Base-by-base conservation (phyloP, 2,329 filamentous ascomycete species). In the Teratosphaeria gauchensis region DNA sequence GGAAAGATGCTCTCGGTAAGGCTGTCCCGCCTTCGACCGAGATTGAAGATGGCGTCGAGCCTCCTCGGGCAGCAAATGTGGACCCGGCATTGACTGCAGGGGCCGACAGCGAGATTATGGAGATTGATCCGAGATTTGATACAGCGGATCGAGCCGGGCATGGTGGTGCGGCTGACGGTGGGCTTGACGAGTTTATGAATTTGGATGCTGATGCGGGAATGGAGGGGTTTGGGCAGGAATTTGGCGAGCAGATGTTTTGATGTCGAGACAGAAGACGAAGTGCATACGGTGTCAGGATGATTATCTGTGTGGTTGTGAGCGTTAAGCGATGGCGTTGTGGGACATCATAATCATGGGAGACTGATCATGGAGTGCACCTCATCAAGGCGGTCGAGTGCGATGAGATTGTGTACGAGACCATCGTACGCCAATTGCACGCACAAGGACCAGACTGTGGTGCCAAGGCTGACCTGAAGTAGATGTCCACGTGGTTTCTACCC, bases 181-280 rank as follows among this genome's bases (percentile, higher is more conserved):
- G 61, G 9, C 56, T 74, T 42, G 74, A 76, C 53, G 75, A 77
- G 21, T 76, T 76, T 28, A 74, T 77, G 73, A 72, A 77, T 57
- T 66, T 76, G 12, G 74, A 76, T 38, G 70, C 69, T 5, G 63
- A 68, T 5, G 65, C 51, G 9, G 24, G 65, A n/a, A 59, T 71
- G 57, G 59, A 65, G 30, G 68, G 66, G 4, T 71, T 69, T 58
- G 67, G 67, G 30, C 62, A 64, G 55, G 58, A 68, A 19, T 70
- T 66, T 57, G 63, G 64, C 16, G 57, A 54, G 56, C 60, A 61
- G 42, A 48, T 48, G 7, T 48, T 48, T 48, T 48, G 42, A 48
- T 48, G 19, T 8, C 8, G 5, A 19, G 6, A 21, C n/a, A 11
- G n/a, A 48, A 9, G n/a, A 48, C 8, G 5, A 2, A 7, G n/a